Base-by-base conservation (phyloP, 1,139 yeast species). In the Taphrina flavorubra region DNA sequence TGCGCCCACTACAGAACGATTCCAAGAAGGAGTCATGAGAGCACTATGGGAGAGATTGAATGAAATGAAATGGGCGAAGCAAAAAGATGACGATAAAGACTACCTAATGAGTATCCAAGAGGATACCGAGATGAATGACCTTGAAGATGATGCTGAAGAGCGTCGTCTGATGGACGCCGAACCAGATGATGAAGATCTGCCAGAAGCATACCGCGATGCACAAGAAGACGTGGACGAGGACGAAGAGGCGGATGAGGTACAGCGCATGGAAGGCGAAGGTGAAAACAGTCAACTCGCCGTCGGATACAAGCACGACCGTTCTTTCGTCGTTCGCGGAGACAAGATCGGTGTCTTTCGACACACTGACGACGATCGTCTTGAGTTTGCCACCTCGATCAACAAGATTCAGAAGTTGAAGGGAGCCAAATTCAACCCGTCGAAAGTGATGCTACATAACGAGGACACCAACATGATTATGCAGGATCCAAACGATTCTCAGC, bases 281-380 rank as follows among this genome's bases (percentile, higher is more conserved):
- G 80, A 83, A 72, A 89, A 89, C 76, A 83, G 86, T 66, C 86
- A 85, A 40, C 81, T 92, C 73, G 86, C 89, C 0, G 87, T 90
- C 18, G 94, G 96, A 0, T 84, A 80, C 72, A 83, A 84, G 67
- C 87, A 86, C 72, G 87, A 89, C 75, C 82, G 95, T 47, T 83
- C 96, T 0, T 92, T 84, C 76, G 94, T 92, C 40, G 87, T 89
- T 0, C 84, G 96, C 72, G 96, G 92, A 8, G 81, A 90, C 76
- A 86, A 85, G 73, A 81, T 92, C 68, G 97, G 97, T 31, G 92
- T 92, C 6, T 90, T 90, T 79, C 86, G 83, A 74, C 84, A 87
- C 37, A 82, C 83, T 40, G 84, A 81, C 13, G 81, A 80, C 37
- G 83, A 83, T 65, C 64, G 68, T 18, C 78, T 91, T 59, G 84